Evolutionary conservation across 768 basidiomycete genomes (phyloP).

Genomic region (Scleroderma bovista): DNA sequence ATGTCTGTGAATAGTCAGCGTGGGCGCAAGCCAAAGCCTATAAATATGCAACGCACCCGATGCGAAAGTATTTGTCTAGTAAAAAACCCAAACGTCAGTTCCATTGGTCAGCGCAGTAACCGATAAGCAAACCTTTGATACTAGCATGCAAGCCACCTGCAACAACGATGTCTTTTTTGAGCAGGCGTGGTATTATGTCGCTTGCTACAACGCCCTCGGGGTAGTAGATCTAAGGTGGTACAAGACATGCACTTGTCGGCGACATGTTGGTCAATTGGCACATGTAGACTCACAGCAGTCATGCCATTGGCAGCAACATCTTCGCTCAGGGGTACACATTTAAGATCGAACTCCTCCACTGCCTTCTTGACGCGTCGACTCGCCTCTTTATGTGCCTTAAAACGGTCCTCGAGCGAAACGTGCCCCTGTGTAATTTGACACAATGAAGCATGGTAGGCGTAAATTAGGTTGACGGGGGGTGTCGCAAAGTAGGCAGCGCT

Average conservation of each 20-base stretch:
- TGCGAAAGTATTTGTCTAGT: slow-evolving; percentile 84
- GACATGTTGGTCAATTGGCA: neutral
- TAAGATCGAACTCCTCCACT: slow-evolving; percentile 63
- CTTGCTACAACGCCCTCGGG: slow-evolving; percentile 75
- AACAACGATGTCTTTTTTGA: slow-evolving; percentile 67
- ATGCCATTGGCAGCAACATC: slow-evolving; percentile 85
- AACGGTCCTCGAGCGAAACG: slow-evolving; percentile 71
- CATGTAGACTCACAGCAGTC: slow-evolving; percentile 60
- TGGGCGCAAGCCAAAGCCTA: neutral
- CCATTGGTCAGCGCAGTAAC: neutral
- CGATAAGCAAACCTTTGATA: slow-evolving; percentile 59
- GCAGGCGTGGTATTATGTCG: slow-evolving; percentile 73
- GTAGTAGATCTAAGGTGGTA: slow-evolving; percentile 56
- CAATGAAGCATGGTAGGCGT: slow-evolving; percentile 84
- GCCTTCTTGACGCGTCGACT: slow-evolving; percentile 65
- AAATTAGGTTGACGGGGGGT: slow-evolving; percentile 90
- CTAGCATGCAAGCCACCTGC: slow-evolving; percentile 84
- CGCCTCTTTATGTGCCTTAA: slow-evolving; percentile 66
- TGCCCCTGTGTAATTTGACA: slow-evolving; percentile 56
- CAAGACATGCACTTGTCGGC: neutral
- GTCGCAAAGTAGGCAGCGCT: slow-evolving; percentile 89
- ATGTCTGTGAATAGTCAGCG: slow-evolving; percentile 45
- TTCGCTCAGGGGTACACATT: slow-evolving; percentile 58
- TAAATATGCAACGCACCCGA: slow-evolving; percentile 51
- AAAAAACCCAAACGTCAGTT: slow-evolving; percentile 5